Percentiles rank a stretch among this genome's conserved stretches.
phyloP scores from a whole-genome alignment of 305 asterid species.

The Euphrasia arctica region DNA sequence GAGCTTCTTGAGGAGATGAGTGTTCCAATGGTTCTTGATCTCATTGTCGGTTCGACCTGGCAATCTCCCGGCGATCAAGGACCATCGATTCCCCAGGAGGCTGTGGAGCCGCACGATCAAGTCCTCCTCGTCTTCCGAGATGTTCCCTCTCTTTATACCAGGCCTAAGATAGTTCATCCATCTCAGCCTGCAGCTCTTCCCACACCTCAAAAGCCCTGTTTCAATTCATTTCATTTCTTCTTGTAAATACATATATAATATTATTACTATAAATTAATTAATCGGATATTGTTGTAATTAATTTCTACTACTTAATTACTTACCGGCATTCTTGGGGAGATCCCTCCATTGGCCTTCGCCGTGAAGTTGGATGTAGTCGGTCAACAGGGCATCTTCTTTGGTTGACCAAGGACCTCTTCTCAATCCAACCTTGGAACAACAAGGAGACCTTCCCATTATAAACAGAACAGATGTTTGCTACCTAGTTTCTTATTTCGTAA shows the following conservation, averaged over 20 bases:
- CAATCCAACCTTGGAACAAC: conserved; percentile 38
- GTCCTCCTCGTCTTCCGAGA: conserved; percentile 46
- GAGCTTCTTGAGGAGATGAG: conserved; percentile 35
- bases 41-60: conserved; percentile 59
- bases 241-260: neutral
- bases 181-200: conserved; percentile 48
- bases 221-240: no score
- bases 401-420: conserved; percentile 40
- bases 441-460: conserved; percentile 40
- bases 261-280: no score
- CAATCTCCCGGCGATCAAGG: conserved; percentile 47
- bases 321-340: conserved; percentile 40
- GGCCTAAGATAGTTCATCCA: conserved; percentile 57
- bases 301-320: no score
- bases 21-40: conserved; percentile 47
- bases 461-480: no score
- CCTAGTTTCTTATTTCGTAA: no score
- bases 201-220: conserved; percentile 42
- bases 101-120: conserved; percentile 41
- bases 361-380: conserved; percentile 31
- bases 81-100: conserved; percentile 53
- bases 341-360: conserved; percentile 45
- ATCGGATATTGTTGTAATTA: no score
- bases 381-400: conserved; percentile 30
- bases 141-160: conserved; percentile 48